Percentiles rank a stretch among this genome's conserved stretches.
These are phyloP conservation scores for Wickerhamiella azymoides DNA, from an alignment of 805 yeast genomes.

Conservation along the genomic window DNA sequence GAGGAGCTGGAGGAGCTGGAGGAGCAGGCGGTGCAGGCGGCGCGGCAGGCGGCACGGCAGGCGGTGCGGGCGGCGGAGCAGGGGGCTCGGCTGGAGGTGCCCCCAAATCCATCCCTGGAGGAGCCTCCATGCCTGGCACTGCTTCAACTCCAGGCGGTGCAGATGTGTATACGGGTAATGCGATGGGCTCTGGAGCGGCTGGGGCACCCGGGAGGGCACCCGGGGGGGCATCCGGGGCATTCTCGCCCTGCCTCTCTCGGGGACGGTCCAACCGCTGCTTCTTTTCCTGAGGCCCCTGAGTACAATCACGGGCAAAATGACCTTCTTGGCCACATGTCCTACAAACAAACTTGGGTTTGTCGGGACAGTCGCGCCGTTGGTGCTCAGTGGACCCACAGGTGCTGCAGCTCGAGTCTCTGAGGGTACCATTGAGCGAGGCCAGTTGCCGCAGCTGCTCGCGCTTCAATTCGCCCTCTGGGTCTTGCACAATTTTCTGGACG, in stretches of 20 bases:
- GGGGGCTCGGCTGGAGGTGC: conserved; percentile 6
- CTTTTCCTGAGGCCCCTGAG: conserved; percentile 26
- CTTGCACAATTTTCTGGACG: conserved; percentile 65
- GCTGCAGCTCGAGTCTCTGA: conserved; percentile 64
- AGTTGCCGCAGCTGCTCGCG: conserved; percentile 81
- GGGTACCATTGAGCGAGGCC: conserved; percentile 88
- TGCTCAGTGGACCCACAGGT: conserved; percentile 58
- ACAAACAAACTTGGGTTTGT: conserved; percentile 38
- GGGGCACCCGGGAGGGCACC: no score
- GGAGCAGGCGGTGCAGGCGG: conserved; percentile 20
- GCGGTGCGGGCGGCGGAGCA: conserved; percentile 17
- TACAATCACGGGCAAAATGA: conserved; percentile 82
- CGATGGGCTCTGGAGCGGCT: no score
- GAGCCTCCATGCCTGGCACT: background rate
- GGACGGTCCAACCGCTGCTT: conserved; percentile 15
- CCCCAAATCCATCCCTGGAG: conserved; percentile 3
- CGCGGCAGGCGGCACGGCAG: conserved; percentile 23
- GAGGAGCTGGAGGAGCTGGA: conserved; percentile 5
- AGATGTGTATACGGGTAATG: no score
- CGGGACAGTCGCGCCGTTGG: conserved; percentile 49
- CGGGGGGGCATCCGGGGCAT: no score
- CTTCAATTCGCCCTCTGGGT: conserved; percentile 83
- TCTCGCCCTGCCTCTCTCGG: background rate
- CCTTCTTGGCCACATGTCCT: conserved; percentile 69
- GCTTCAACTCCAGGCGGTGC: background rate